Evolutionary conservation across 2,329 filamentous ascomycete genomes (phyloP), one percentile per base, ranked within the genome.

Genomic region (Phyllosticta paracitricarpa): DNA sequence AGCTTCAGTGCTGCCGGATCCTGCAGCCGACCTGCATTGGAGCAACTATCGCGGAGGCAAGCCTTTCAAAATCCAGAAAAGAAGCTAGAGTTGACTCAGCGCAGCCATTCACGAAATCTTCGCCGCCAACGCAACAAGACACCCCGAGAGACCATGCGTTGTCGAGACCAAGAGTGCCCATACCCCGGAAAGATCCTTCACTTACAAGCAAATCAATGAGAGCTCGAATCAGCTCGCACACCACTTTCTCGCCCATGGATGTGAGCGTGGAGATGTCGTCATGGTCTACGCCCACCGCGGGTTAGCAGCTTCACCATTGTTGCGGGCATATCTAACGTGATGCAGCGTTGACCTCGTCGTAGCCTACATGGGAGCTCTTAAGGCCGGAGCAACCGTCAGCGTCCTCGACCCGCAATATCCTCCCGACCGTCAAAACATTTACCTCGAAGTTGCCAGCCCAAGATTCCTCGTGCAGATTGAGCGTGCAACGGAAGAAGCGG

Each of bases 261-360:
- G 91, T 65, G 80, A 85, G 63, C 80, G 85, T 66, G 91, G 91
- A 8, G 91, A 97, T 70, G 91, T 96, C 2, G 91, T 96, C 68
- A 96, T 96, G 89, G 89, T 94, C 65, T 97, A 86, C 71, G 90
- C 90, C 61, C 84, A 96, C 75, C 85, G 92, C 62, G 85, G 85
- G 60, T 62, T 10, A 52, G 60, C 52, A 33, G 51, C 24, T n/a
- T 26, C 26, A 28, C 24, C 25, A 10, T 28, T 25, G 10, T 35
- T 22, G 48, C 17, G 5, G 25, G 12, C 40, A 33, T n/a, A 52
- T 48, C 40, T 33, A 5, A 62, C 54, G 8, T 58, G 40, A 22
- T 53, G 48, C 28, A 63, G 58, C 61, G 91, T 96, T 35, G 89
- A 89, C 67, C 75, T 89, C 51, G 87, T 89, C 0, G 84, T 89